phyloP scores from a whole-genome alignment of 805 yeast genomes.

The Zygotorulaspora florentina region DNA sequence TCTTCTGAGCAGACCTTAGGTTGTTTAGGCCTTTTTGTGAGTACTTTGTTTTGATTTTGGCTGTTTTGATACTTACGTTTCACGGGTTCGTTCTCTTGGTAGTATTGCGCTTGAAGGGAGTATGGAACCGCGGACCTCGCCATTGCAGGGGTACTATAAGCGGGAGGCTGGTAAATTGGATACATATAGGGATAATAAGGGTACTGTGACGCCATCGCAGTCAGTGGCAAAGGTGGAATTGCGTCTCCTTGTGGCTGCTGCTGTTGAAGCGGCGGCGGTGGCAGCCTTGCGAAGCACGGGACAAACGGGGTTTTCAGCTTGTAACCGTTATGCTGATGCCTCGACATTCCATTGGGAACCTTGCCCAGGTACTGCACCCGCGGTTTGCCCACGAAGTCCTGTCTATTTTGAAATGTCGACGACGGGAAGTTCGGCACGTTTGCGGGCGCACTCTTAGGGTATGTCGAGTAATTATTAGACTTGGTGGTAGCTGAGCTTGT shows the following conservation, averaged over 20 bases:
- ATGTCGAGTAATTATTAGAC: neutral
- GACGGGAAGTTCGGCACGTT: conserved; percentile 21
- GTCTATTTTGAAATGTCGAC: conserved; percentile 1
- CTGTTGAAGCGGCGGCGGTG: conserved; percentile 7
- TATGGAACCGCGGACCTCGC: conserved; percentile 17
- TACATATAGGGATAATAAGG: conserved; percentile 9
- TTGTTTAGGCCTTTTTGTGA: neutral
- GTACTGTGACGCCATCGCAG: conserved; percentile 4
- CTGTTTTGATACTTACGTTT: neutral
- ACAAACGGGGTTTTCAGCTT: conserved; percentile 14
- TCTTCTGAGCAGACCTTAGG: neutral
- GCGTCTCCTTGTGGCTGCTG: conserved; percentile 1
- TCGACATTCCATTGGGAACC: conserved; percentile 1
- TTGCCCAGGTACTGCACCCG: conserved; percentile 31
- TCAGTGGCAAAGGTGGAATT: conserved; percentile 6
- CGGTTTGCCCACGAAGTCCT: conserved; percentile 17
- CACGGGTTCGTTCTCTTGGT: conserved; percentile 8
- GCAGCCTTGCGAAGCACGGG: conserved; percentile 10
- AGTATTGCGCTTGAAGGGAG: conserved; percentile 12
- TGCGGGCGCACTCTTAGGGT: conserved; percentile 26
- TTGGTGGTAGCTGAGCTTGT: neutral
- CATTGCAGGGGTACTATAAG: conserved; percentile 1
- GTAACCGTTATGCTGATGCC: conserved; percentile 6
- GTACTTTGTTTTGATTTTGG: neutral
- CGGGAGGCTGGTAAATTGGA: conserved; percentile 10